Percentiles rank a stretch among this genome's conserved stretches.
These are phyloP conservation scores for Theobroma cacao DNA, from an alignment of 345 rosid genomes.

Conservation along the genomic window DNA sequence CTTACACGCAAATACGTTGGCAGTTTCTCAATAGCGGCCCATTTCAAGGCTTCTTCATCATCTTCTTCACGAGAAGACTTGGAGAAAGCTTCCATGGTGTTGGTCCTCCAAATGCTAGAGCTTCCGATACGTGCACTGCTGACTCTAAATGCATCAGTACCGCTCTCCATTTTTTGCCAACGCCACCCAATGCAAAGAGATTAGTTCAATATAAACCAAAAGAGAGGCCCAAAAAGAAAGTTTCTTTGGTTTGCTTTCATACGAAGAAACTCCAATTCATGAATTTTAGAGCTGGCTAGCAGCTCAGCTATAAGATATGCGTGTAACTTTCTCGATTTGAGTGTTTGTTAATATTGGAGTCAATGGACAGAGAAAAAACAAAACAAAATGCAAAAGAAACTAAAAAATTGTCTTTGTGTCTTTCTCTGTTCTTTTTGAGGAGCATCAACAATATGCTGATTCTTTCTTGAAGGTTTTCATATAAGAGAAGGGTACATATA, in stretches of 20 bases:
- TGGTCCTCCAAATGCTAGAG: conserved; percentile 44
- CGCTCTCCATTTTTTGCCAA: conserved; percentile 28
- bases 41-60: conserved; percentile 62
- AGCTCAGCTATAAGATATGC: not conserved
- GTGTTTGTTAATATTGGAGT: not conserved
- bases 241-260: conserved; percentile 11
- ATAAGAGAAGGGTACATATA: not conserved
- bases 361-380: conserved; percentile 7
- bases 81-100: conserved; percentile 40
- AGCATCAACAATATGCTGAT: conserved; percentile 1
- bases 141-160: conserved; percentile 20
- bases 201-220: not conserved
- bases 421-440: not conserved
- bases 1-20: conserved; percentile 64
- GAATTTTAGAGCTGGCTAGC: conserved; percentile 4
- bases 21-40: conserved; percentile 94
- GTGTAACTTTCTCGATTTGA: not conserved
- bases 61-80: conserved; percentile 49
- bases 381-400: not conserved
- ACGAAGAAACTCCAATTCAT: not conserved
- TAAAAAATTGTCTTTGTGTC: not conserved
- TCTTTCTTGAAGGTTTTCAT: not conserved
- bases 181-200: not conserved
- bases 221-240: not conserved
- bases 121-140: conserved; percentile 43